Evolutionary conservation across 1,284 basidiomycete species (phyloP), one percentile per base, ranked within the genome.

Genomic region (Porphyrellus sp.): DNA sequence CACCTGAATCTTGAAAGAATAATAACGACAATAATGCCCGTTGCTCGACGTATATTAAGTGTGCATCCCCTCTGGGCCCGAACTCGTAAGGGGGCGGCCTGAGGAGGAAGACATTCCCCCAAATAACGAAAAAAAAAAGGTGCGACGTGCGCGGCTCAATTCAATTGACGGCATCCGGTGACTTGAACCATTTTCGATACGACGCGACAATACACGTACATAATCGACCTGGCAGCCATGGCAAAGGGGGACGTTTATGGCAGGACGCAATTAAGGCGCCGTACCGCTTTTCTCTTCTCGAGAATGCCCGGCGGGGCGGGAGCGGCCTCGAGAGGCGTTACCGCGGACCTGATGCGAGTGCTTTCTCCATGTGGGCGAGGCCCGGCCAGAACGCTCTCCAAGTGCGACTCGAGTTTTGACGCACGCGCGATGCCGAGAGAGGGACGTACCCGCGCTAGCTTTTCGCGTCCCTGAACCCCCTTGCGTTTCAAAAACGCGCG

Each of bases 151-250:
- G n/a, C 35, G 35, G 43, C 38, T 20, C 39, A 13, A 27, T 30
- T 68, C 40, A 23, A 24, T 23, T 68, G 20, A 68, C 63, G 65
- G 52, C 62, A 63, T 53, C 54, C 49, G 49, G 59, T 47, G 45
- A 62, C 56, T 51, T 45, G 48, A 43, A 31, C 31, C 27, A 27
- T 40, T 42, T 49, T 62, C 53, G 46, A 44, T 31, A 39, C 34
- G 28, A 52, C 35, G 12, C 23, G 18, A n/a, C 4, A 52, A 31
- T n/a, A 21, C 34, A 27, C 39, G 27, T 40, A n/a, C 25, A 28
- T 46, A 45, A 48, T 28, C 25, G 24, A 35, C 46, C 34, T 55
- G 55, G 53, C 55, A 61, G 46, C n/a, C 28, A 54, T 28, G 45
- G 48, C 16, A 39, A 33, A 59, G 55, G 33, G 8, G 31, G 38